Evolutionary conservation across 495 filamentous ascomycete species (phyloP).

Genomic region (Antarctomyces pellizariae): DNA sequence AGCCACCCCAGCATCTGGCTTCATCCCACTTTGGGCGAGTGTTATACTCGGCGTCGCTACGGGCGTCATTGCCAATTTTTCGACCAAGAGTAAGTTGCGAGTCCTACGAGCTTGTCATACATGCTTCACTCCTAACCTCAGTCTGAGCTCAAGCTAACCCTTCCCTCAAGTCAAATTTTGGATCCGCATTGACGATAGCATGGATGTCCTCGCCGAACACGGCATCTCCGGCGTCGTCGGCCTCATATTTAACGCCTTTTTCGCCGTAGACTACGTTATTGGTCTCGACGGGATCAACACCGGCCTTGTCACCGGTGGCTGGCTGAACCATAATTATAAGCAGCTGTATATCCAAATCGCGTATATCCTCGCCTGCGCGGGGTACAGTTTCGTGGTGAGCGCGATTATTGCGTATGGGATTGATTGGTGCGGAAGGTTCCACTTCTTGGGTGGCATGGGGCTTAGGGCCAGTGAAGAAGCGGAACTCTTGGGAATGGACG

Average conservation of each 20-base stretch:
- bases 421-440: too few species aligned
- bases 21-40: slow-evolving; percentile 74
- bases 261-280: slow-evolving; percentile 73
- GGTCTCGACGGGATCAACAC: slow-evolving; percentile 86
- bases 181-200: slow-evolving; percentile 80
- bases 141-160: slow-evolving; percentile 14
- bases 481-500: slow-evolving; percentile 96
- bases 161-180: slow-evolving; percentile 73
- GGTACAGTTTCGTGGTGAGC: slow-evolving; percentile 68
- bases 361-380: slow-evolving; percentile 52
- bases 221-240: slow-evolving; percentile 84
- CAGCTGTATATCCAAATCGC: slow-evolving; percentile 85
- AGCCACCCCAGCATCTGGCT: slow-evolving; percentile 72
- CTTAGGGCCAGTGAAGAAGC: slow-evolving; percentile 86
- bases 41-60: slow-evolving; percentile 68
- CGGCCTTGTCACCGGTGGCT: slow-evolving; percentile 47
- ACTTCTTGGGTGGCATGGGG: slow-evolving; percentile 71
- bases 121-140: slow-evolving; percentile 14
- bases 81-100: slow-evolving; percentile 45
- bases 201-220: slow-evolving; percentile 98
- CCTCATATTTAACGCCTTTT: slow-evolving; percentile 78
- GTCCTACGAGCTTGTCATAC: slow-evolving; percentile 11
- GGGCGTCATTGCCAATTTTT: slow-evolving; percentile 75
- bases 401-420: slow-evolving; percentile 63
- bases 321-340: slow-evolving; percentile 68